Percentiles rank a stretch among this genome's conserved stretches.
Evolutionary conservation across 1,284 basidiomycete species (phyloP).

Genomic region (Anthracocystis panici-leucophaei): DNA sequence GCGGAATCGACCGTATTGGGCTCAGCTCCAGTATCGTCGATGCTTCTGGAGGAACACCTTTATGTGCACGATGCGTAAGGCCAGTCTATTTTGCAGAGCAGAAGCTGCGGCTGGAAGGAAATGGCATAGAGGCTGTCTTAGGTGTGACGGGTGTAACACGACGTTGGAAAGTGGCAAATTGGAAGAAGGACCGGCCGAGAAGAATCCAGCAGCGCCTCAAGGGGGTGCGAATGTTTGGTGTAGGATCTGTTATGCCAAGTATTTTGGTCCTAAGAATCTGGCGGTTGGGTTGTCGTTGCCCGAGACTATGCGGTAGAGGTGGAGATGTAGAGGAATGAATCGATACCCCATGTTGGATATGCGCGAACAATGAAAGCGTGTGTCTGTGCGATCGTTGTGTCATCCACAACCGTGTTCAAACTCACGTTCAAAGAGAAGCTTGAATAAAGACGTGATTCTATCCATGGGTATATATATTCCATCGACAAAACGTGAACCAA

Average conservation of each 20-base stretch:
- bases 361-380: not conserved
- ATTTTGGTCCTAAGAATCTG: slow-evolving; percentile 52
- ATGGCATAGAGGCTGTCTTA: slow-evolving; percentile 66
- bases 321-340: not conserved
- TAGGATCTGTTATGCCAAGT: slow-evolving; percentile 65
- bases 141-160: slow-evolving; percentile 65
- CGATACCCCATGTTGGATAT: not conserved
- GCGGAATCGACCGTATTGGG: slow-evolving; percentile 52
- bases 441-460: too few relatives aligned
- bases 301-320: slow-evolving; percentile 36
- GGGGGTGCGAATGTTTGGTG: slow-evolving; percentile 63
- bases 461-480: slow-evolving; percentile 3
- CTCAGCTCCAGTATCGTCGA: slow-evolving; percentile 47
- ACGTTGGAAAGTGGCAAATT: slow-evolving; percentile 63
- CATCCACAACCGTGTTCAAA: too few relatives aligned
- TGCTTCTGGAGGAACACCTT: slow-evolving; percentile 58
- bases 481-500: too few relatives aligned
- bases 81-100: slow-evolving; percentile 69
- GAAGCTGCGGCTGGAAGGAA: slow-evolving; percentile 59
- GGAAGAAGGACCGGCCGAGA: slow-evolving; percentile 60
- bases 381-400: not conserved
- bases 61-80: slow-evolving; percentile 61
- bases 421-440: not conserved
- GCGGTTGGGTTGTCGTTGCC: slow-evolving; percentile 49
- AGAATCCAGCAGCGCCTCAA: slow-evolving; percentile 16